Conservation (phyloP, 345 rosid genomes). For the Diplotaxis tenuifolia region DNA sequence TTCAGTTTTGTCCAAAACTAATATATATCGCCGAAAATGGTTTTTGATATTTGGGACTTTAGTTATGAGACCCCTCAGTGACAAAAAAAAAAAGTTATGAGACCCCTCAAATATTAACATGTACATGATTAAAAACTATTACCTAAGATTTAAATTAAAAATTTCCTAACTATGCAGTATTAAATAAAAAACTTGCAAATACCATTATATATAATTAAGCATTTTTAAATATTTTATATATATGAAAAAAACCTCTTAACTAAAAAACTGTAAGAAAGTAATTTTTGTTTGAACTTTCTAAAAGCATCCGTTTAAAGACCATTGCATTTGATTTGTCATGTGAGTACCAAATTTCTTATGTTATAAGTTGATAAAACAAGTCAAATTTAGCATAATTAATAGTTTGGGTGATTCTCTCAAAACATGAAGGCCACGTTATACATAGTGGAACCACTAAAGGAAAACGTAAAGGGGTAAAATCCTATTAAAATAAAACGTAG, state of each 20-base stretch:
- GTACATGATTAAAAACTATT: background rate
- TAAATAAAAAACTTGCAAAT: background rate
- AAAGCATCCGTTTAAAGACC: too few species aligned
- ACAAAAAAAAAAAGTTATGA: too few species aligned
- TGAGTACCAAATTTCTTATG: background rate
- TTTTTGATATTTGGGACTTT: background rate
- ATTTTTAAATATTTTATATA: too few species aligned
- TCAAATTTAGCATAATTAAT: background rate
- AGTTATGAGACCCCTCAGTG: background rate
- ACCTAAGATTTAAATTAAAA: too few species aligned
- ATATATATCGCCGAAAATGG: background rate
- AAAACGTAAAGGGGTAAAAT: background rate
- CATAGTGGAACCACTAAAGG: background rate
- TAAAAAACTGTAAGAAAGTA: background rate
- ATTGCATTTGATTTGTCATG: background rate
- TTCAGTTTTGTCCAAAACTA: background rate
- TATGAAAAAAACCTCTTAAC: background rate
- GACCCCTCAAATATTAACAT: too few species aligned
- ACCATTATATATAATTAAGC: background rate
- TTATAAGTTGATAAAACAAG: background rate
- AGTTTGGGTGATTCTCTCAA: background rate
- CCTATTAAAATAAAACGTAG: slow-evolving; percentile 3
- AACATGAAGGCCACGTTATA: slow-evolving; percentile 28
- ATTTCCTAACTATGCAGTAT: background rate
- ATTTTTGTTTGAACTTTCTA: too few species aligned